Evolutionary conservation across 129 eudicot genomes (phyloP).

Genomic region (Smallanthus sonchifolius): DNA sequence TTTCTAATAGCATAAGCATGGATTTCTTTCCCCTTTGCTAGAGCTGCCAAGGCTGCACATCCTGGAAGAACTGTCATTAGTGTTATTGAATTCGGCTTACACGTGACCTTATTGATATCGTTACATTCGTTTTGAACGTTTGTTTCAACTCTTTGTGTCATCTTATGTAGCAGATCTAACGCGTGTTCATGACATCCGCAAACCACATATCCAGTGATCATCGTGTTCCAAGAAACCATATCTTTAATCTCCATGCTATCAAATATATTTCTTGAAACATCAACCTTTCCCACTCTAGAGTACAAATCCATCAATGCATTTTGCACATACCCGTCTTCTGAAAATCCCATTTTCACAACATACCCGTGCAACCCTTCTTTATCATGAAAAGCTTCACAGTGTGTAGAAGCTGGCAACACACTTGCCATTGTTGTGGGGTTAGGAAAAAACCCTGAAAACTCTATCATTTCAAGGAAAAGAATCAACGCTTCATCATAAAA

Average conservation of each 20-base stretch:
- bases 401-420: slow-evolving; percentile 80
- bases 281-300: slow-evolving; percentile 58
- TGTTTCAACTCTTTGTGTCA: slow-evolving; percentile 38
- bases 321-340: slow-evolving; percentile 55
- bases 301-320: slow-evolving; percentile 84
- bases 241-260: slow-evolving; percentile 60
- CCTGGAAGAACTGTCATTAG: slow-evolving; percentile 81
- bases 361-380: slow-evolving; percentile 76
- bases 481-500: slow-evolving; percentile 44
- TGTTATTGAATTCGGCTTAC: slow-evolving; percentile 63
- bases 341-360: slow-evolving; percentile 60
- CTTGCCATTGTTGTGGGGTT: slow-evolving; percentile 75
- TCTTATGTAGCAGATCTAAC: slow-evolving; percentile 48
- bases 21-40: slow-evolving; percentile 76
- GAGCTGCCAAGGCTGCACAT: slow-evolving; percentile 78
- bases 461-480: slow-evolving; percentile 54
- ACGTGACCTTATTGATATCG: slow-evolving; percentile 1
- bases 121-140: background rate
- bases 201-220: slow-evolving; percentile 74
- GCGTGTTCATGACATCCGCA: slow-evolving; percentile 73
- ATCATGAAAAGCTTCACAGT: slow-evolving; percentile 49
- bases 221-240: slow-evolving; percentile 85
- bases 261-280: slow-evolving; percentile 50
- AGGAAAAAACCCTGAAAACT: slow-evolving; percentile 47
- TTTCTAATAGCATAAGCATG: slow-evolving; percentile 71